phyloP scores from a whole-genome alignment of 129 eudicot genomes.

The Lonicera japonica region DNA sequence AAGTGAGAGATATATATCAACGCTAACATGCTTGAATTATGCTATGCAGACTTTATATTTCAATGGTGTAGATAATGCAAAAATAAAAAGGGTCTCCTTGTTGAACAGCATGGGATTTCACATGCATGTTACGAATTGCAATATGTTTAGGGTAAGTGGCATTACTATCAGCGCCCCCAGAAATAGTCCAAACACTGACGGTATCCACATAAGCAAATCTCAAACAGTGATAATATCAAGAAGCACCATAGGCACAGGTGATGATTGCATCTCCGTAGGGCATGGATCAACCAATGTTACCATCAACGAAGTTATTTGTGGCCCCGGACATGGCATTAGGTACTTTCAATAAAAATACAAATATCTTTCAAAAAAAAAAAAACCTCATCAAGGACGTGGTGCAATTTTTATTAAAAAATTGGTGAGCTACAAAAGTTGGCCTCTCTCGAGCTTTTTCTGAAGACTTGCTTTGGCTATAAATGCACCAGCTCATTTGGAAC shows the following conservation, averaged over 20 bases:
- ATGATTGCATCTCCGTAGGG: constrained; percentile 54
- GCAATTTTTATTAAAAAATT: no score
- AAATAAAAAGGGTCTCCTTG: constrained; percentile 17
- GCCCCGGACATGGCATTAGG: constrained; percentile 77
- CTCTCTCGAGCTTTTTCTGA: no score
- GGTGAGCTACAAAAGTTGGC: no score
- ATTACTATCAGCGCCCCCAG: constrained; percentile 36
- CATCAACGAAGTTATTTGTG: constrained; percentile 35
- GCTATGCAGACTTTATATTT: constrained; percentile 35
- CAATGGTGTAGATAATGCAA: constrained; percentile 25
- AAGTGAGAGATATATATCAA: neutral
- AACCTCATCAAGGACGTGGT: no score
- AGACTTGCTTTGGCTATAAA: no score
- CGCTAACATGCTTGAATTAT: neutral
- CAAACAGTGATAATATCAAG: constrained; percentile 15
- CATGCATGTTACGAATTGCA: constrained; percentile 27
- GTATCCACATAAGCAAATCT: constrained; percentile 46
- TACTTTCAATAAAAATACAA: neutral
- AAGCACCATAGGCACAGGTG: constrained; percentile 40
- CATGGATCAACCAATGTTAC: constrained; percentile 43
- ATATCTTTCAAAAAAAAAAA: no score
- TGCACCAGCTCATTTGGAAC: no score
- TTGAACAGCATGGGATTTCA: constrained; percentile 58
- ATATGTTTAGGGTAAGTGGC: constrained; percentile 15
- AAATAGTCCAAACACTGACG: constrained; percentile 54